These are phyloP conservation scores for Aspergillus pseudoviridinutans DNA, from an alignment of 2,329 filamentous ascomycete genomes.

Conservation along the genomic window DNA sequence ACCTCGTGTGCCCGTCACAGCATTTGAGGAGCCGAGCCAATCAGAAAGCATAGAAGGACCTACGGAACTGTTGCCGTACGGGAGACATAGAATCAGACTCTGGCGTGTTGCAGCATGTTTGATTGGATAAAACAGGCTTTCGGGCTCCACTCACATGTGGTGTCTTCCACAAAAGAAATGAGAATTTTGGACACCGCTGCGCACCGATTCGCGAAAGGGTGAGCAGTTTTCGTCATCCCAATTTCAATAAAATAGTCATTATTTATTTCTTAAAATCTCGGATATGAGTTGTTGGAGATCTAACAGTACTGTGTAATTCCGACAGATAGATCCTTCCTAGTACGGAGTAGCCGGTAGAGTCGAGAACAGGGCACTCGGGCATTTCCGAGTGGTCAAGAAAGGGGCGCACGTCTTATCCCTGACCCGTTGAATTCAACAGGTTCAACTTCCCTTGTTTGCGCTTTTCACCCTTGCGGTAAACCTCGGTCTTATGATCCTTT, in stretches of 20 bases:
- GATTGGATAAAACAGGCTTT: background rate
- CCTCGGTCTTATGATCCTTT: background rate
- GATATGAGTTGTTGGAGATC: background rate
- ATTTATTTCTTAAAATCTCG: background rate
- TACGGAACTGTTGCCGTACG: slow-evolving; percentile 2
- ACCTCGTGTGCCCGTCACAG: background rate
- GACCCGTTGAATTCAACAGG: background rate
- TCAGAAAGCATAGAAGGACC: background rate
- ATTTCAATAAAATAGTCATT: background rate
- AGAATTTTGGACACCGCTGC: background rate
- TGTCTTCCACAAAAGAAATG: slow-evolving; percentile 5
- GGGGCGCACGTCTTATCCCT: background rate
- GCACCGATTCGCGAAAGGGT: background rate
- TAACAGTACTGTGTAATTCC: background rate
- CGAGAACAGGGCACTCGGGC: background rate
- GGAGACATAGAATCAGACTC: slow-evolving; percentile 8
- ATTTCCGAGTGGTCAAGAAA: background rate
- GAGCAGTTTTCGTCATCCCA: background rate
- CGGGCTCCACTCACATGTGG: slow-evolving; percentile 6
- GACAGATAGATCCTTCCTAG: no score
- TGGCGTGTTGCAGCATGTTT: background rate
- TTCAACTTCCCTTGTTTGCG: background rate
- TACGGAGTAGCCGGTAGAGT: no score
- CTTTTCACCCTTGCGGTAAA: slow-evolving; percentile 1
- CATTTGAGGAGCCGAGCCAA: background rate